Percentiles rank a stretch among this genome's conserved stretches.
These are phyloP conservation scores for Ramaria rubella DNA, from an alignment of 768 basidiomycete species.

Conservation along the genomic window DNA sequence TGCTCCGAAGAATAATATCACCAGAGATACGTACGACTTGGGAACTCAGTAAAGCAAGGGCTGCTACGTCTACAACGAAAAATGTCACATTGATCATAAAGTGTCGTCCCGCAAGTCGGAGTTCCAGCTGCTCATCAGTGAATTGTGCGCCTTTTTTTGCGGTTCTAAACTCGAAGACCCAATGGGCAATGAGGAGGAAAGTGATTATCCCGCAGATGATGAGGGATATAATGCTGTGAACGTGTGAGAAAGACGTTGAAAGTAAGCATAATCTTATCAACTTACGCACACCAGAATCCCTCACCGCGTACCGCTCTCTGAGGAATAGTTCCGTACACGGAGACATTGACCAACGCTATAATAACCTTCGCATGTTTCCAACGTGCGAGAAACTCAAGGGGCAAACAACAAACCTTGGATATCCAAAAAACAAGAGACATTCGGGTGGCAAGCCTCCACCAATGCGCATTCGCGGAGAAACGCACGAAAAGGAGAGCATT, in stretches of 20 bases:
- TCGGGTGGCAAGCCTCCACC: constrained; percentile 20
- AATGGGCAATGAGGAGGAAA: constrained; percentile 4
- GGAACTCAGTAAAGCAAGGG: constrained; percentile 4
- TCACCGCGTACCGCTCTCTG: constrained; percentile 6
- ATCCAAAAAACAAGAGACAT: constrained; percentile 26
- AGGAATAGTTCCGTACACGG: background rate
- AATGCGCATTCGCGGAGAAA: constrained; percentile 21
- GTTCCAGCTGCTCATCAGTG: constrained; percentile 1
- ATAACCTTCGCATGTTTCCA: constrained; percentile 1
- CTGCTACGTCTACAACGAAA: constrained; percentile 3
- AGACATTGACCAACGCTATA: constrained; percentile 6
- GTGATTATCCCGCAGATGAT: background rate
- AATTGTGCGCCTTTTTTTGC: background rate
- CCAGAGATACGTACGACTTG: background rate
- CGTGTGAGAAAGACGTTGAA: background rate
- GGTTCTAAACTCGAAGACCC: background rate
- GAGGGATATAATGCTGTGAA: constrained; percentile 4
- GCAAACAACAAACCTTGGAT: constrained; percentile 19
- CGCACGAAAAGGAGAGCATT: constrained; percentile 28
- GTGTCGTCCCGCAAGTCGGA: constrained; percentile 8
- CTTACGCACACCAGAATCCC: constrained; percentile 9
- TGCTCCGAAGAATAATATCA: background rate
- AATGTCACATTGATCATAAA: constrained; percentile 10
- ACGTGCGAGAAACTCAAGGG: background rate
- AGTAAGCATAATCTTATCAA: background rate